Conservation (phyloP, 148 eudicot species). For the Nepenthes gracilis region DNA sequence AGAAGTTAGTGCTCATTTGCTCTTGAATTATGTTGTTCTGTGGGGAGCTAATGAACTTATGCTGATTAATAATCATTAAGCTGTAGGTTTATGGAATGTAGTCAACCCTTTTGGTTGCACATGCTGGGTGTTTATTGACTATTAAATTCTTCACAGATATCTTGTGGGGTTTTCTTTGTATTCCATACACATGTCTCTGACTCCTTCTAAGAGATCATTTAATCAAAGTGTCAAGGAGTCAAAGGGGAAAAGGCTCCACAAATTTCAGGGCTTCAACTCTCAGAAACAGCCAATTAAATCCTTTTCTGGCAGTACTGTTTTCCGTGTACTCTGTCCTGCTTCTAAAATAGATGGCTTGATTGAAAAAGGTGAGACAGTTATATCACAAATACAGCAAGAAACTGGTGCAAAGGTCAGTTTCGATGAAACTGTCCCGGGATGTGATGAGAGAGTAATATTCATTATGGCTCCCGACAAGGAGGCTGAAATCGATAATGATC, state of each 20-base stretch:
- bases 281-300: constrained; percentile 19
- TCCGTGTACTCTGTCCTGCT: constrained; percentile 64
- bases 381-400: constrained; percentile 60
- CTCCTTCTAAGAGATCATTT: constrained; percentile 73
- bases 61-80: too few species aligned
- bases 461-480: constrained; percentile 42
- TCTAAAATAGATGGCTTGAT: constrained; percentile 43
- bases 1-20: too few species aligned
- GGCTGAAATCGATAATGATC: constrained; percentile 19
- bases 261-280: constrained; percentile 22
- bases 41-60: too few species aligned
- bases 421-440: constrained; percentile 53
- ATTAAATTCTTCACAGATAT: too few species aligned
- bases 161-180: background rate
- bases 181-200: constrained; percentile 41
- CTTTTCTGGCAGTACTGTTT: constrained; percentile 33
- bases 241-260: constrained; percentile 57
- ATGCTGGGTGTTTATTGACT: too few species aligned
- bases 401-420: constrained; percentile 69
- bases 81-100: too few species aligned
- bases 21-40: too few species aligned
- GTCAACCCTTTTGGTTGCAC: too few species aligned
- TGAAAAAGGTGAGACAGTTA: constrained; percentile 41
- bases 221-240: constrained; percentile 26
- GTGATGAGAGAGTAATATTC: constrained; percentile 64